A percentile compares a stretch with the other conserved stretches of the same genome.
These are phyloP conservation scores for Aspergillus sp. DNA, from an alignment of 2,329 filamentous ascomycete genomes.

Conservation along the genomic window DNA sequence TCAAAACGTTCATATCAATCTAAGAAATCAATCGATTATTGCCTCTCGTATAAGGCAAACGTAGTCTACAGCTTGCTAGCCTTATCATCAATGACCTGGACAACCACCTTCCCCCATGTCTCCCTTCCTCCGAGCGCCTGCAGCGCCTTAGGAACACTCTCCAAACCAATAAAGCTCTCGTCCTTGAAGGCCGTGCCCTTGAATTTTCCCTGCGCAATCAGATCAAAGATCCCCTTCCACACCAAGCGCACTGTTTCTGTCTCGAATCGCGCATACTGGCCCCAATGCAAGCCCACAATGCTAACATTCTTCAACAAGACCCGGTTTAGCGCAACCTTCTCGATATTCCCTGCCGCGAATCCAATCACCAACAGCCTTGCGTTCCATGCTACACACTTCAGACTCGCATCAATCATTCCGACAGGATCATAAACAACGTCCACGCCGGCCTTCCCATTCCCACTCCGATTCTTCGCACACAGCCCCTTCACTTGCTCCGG, in stretches of 20 bases:
- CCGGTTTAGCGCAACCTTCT: constrained; percentile 90
- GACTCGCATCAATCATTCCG: constrained; percentile 79
- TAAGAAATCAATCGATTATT: neutral
- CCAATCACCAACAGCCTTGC: constrained; percentile 83
- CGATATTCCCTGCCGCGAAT: constrained; percentile 82
- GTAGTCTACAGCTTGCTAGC: constrained; percentile 43
- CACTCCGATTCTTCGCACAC: constrained; percentile 54
- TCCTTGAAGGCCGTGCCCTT: constrained; percentile 80
- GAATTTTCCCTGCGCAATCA: constrained; percentile 78
- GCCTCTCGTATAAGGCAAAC: neutral
- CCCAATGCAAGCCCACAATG: constrained; percentile 89
- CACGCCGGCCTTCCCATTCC: constrained; percentile 66
- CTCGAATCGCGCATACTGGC: constrained; percentile 74
- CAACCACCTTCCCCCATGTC: constrained; percentile 95
- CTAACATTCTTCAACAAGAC: constrained; percentile 92
- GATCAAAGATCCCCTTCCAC: constrained; percentile 77
- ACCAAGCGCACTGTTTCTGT: constrained; percentile 67
- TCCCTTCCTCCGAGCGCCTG: constrained; percentile 74
- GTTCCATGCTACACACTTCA: constrained; percentile 94
- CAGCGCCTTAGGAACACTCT: constrained; percentile 73
- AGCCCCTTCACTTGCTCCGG: constrained; percentile 71
- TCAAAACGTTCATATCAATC: neutral
- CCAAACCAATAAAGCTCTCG: constrained; percentile 77
- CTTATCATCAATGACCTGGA: constrained; percentile 76
- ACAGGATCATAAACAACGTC: constrained; percentile 97